Base-by-base conservation (phyloP, 805 yeast genomes). In the Saturnispora saitoi region DNA sequence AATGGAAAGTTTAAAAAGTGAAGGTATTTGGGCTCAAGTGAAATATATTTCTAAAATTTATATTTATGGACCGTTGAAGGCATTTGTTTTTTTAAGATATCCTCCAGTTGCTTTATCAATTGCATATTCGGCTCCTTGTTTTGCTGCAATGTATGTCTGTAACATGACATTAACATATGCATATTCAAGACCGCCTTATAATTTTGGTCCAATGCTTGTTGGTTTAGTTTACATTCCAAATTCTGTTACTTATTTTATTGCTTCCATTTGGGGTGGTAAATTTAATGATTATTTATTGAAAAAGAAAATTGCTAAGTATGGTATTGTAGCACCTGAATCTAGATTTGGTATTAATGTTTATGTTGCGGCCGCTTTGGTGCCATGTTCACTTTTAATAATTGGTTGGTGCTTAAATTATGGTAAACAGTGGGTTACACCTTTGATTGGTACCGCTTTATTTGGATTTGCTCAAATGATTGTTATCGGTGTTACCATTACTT, bases 401-500 rank as follows among this genome's bases (percentile, higher is more conserved):
- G 96, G 96, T 1, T 87, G 96, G 96, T 76, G 89, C 47, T 71
- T 86, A 19, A 76, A 83, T 47, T 73, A 71, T 52, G 73, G 79
- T 15, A 70, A 75, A 38, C 80, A 77, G 52, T 88, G 95, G 95
- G 80, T 82, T 1, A 72, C 81, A 3, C 95, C 95, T 0, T 69
- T 87, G 55, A 70, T 87, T 10, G 95, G 95, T 0, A 83, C 93
- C 4, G 86, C 90, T 1, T 50, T 86, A 6, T 86, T 82, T 63
- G 96, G 96, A 0, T 79, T 83, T 59, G 86, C 91, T 0, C 80
- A 86, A 31, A 84, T 87, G 93, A 77, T 86, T 65, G 78, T 85
- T 3, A 86, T 86, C 55, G 93, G 95, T 3, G 78, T 86, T 8
- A 83, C 88, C 0, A 77, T 83, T 3, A 86, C 95, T 0, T 88